Percentiles rank a stretch among this genome's conserved stretches.
Evolutionary conservation across 2,329 filamentous ascomycete species (phyloP).

Genomic region (Colletotrichum tanaceti): DNA sequence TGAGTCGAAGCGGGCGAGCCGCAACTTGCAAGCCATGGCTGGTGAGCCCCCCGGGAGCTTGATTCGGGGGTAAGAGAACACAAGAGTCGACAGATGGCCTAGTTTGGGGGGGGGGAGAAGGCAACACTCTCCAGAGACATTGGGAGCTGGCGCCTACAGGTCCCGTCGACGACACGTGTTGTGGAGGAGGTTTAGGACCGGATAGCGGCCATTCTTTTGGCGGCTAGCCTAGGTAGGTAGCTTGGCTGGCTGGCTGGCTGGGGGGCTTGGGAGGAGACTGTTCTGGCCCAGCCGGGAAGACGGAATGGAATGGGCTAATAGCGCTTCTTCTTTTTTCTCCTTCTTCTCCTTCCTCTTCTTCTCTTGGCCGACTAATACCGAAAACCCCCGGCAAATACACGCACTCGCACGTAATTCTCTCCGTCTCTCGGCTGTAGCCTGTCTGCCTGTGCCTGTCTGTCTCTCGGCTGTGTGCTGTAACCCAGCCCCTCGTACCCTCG

Average conservation of each 20-base stretch:
- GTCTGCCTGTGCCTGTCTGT: no score
- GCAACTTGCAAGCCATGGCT: no score
- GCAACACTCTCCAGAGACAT: neutral
- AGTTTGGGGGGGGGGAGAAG: no score
- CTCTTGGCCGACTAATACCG: no score
- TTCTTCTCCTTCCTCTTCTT: no score
- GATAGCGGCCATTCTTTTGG: neutral
- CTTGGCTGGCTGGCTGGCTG: neutral
- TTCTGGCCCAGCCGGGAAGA: no score
- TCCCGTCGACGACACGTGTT: constrained; percentile 25
- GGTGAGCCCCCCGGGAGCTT: neutral
- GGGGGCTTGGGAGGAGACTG: no score
- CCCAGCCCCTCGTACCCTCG: neutral
- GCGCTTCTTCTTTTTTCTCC: no score
- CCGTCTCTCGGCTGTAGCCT: neutral
- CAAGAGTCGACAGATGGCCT: neutral
- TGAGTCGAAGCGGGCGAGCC: constrained; percentile 1
- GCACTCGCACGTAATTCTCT: no score
- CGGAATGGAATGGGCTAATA: no score
- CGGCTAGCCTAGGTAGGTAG: no score
- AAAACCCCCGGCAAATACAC: no score
- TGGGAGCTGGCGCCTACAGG: neutral
- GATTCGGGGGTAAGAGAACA: neutral
- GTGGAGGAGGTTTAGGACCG: constrained; percentile 19
- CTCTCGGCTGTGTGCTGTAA: constrained; percentile 19